phyloP scores from a whole-genome alignment of 148 eudicot genomes.

The Mesembryanthemum crystallinum region DNA sequence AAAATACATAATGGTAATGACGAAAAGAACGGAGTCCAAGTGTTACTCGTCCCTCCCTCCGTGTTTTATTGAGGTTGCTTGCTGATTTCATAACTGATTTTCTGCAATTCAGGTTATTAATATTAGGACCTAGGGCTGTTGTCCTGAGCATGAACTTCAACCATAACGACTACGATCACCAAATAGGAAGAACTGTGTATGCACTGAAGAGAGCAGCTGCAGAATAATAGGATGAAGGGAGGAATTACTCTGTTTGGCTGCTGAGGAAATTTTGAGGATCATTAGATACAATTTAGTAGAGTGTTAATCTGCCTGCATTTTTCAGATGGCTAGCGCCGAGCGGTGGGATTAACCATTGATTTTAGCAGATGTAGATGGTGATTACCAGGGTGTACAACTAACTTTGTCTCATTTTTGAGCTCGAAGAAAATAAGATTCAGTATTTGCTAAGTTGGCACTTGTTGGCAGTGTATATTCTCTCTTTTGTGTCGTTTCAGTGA shows the following conservation, averaged over 20 bases:
- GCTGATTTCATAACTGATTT: not conserved
- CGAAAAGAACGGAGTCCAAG: too few species aligned
- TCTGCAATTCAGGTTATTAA: slow-evolving; percentile 19
- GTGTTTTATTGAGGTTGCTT: too few species aligned
- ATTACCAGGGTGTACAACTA: slow-evolving; percentile 9
- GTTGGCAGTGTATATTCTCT: too few species aligned
- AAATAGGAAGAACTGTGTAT: not conserved
- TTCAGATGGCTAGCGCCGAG: not conserved
- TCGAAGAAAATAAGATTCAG: not conserved
- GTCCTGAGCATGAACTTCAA: not conserved
- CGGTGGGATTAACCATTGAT: slow-evolving; percentile 1
- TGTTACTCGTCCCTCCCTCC: too few species aligned
- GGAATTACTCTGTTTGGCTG: not conserved
- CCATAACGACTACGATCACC: not conserved
- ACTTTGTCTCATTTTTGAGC: slow-evolving; percentile 15
- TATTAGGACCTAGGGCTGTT: not conserved
- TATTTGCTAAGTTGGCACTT: not conserved
- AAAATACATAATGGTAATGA: too few species aligned
- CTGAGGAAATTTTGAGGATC: not conserved
- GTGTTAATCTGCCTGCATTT: not conserved
- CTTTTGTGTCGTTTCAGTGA: too few species aligned
- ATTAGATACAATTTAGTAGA: not conserved
- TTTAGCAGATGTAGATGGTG: not conserved
- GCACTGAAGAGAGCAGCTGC: not conserved
- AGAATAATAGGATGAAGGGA: not conserved